Evolutionary conservation across 768 basidiomycete species (phyloP).

Genomic region (Leccinum sublutescens): DNA sequence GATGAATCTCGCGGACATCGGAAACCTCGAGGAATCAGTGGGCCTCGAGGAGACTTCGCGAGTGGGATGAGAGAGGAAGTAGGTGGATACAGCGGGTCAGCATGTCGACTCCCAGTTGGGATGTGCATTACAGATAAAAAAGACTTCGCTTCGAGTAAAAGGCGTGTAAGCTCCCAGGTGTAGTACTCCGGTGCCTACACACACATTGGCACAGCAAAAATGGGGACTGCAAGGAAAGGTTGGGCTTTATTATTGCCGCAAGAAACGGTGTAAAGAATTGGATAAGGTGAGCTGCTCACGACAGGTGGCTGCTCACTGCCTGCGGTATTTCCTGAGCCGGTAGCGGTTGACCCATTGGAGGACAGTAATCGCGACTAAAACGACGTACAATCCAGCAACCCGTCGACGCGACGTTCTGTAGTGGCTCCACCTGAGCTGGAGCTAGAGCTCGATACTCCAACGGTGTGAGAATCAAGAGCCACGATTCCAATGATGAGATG

Average conservation of each 20-base stretch:
- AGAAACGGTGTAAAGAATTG: conserved; percentile 45
- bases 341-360: conserved; percentile 52
- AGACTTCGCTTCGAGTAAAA: too few species aligned
- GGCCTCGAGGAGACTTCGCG: neutral
- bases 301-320: conserved; percentile 1
- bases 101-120: neutral
- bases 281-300: conserved; percentile 30
- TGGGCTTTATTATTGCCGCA: conserved; percentile 51
- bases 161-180: too few species aligned
- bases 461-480: too few species aligned
- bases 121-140: too few species aligned
- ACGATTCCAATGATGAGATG: too few species aligned
- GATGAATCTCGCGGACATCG: neutral
- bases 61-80: neutral
- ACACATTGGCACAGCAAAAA: too few species aligned
- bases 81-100: neutral
- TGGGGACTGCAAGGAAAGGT: conserved; percentile 52
- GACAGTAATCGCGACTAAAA: conserved; percentile 46
- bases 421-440: too few species aligned
- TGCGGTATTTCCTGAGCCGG: conserved; percentile 27
- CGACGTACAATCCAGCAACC: conserved; percentile 38
- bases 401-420: conserved; percentile 33
- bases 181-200: too few species aligned
- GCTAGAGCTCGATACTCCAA: too few species aligned
- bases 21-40: neutral